Evolutionary conservation across 352 stramenopile genomes (phyloP).

Genomic region (Globisporangium perplexum): DNA sequence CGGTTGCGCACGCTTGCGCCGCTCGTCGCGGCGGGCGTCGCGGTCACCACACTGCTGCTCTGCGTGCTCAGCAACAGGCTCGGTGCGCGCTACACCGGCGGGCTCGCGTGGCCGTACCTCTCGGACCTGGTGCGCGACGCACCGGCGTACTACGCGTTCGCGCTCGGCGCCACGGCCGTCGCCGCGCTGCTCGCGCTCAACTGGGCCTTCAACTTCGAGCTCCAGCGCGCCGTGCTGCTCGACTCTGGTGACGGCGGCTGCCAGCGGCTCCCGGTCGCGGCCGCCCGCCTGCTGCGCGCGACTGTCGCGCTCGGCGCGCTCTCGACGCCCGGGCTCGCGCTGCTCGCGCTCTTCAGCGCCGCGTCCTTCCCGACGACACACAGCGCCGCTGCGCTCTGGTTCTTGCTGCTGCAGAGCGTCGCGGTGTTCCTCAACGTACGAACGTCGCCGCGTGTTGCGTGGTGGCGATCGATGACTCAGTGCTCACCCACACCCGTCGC

Average conservation of each 20-base stretch:
- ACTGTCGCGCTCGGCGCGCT: conserved; percentile 19
- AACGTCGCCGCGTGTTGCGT: background rate
- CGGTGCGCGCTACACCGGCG: conserved; percentile 36
- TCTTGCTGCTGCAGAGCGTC: conserved; percentile 31
- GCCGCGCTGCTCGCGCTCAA: conserved; percentile 28
- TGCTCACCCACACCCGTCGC: too few relatives aligned
- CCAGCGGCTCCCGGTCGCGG: conserved; percentile 2
- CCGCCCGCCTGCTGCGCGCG: conserved; percentile 15
- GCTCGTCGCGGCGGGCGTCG: conserved; percentile 22
- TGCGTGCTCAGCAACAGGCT: conserved; percentile 36
- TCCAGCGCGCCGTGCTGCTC: conserved; percentile 24
- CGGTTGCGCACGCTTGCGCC: conserved; percentile 11
- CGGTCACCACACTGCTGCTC: conserved; percentile 31
- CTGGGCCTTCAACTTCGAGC: conserved; percentile 41
- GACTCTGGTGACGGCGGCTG: background rate
- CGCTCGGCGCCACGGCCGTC: conserved; percentile 20
- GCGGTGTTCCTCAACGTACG: conserved; percentile 34
- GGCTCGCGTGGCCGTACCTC: conserved; percentile 48
- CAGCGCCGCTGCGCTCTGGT: conserved; percentile 24
- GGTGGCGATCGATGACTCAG: too few relatives aligned
- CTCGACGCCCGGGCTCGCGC: conserved; percentile 30
- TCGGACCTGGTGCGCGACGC: conserved; percentile 40
- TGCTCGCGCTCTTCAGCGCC: conserved; percentile 26
- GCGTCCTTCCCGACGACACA: conserved; percentile 20
- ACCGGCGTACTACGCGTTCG: conserved; percentile 36